These are phyloP conservation scores for Zygosaccharomyces bailii DNA, from an alignment of 805 yeast genomes.

Conservation along the genomic window DNA sequence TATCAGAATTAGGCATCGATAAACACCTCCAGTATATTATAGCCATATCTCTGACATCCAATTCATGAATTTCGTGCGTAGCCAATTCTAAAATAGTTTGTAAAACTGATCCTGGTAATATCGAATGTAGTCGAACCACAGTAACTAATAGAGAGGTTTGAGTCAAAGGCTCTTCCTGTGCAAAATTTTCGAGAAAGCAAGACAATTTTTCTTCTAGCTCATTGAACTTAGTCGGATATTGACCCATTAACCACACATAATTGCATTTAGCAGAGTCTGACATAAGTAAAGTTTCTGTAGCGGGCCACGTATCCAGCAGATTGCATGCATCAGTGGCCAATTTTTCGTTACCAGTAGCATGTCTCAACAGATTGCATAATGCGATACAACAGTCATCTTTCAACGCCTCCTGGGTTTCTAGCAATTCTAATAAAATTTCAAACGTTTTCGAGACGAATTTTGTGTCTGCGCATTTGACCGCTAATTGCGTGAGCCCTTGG, in stretches of 20 bases:
- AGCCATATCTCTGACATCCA: slow-evolving; percentile 79
- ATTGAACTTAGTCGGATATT: slow-evolving; percentile 60
- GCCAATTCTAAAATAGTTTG: slow-evolving; percentile 61
- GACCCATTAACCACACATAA: slow-evolving; percentile 70
- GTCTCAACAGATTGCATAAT: slow-evolving; percentile 62
- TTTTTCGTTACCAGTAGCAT: slow-evolving; percentile 47
- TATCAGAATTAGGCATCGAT: slow-evolving; percentile 41
- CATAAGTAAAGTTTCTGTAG: slow-evolving; percentile 46
- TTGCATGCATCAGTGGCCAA: slow-evolving; percentile 30
- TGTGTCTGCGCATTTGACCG: slow-evolving; percentile 51
- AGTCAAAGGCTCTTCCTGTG: slow-evolving; percentile 55
- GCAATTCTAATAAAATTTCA: slow-evolving; percentile 55
- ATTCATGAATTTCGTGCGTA: slow-evolving; percentile 62
- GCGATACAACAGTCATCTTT: slow-evolving; percentile 58
- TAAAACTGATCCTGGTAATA: slow-evolving; percentile 44
- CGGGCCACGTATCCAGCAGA: slow-evolving; percentile 37
- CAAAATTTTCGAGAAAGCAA: slow-evolving; percentile 48
- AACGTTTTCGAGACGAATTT: slow-evolving; percentile 52
- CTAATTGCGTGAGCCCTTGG: slow-evolving; percentile 66
- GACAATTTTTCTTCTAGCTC: slow-evolving; percentile 47
- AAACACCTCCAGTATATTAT: slow-evolving; percentile 76
- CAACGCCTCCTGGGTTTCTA: slow-evolving; percentile 61
- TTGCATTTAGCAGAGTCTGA: slow-evolving; percentile 46
- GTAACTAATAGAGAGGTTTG: slow-evolving; percentile 60
- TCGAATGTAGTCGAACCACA: slow-evolving; percentile 53